Percentiles rank a stretch among this genome's conserved stretches.
phyloP scores from a whole-genome alignment of 768 basidiomycete genomes.

The Pisolithus marmoratus region DNA sequence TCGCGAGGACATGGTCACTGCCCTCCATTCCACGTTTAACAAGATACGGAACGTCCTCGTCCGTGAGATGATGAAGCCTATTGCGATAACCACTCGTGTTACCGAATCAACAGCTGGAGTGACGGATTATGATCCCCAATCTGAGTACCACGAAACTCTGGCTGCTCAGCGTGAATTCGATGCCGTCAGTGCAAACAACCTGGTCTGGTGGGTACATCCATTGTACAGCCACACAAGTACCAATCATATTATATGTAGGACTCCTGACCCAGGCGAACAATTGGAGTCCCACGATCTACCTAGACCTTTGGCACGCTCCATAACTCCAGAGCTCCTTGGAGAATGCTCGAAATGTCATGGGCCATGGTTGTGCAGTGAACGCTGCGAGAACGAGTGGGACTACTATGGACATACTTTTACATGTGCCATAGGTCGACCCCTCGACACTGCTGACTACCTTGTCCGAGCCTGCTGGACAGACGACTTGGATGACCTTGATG shows the following conservation, averaged over 20 bases:
- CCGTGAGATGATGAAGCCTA: neutral
- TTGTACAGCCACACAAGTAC: neutral
- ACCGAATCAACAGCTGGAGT: constrained; percentile 1
- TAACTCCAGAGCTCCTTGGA: neutral
- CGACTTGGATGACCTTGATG: constrained; percentile 18
- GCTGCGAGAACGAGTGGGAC: neutral
- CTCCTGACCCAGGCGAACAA: neutral
- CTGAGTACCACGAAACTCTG: neutral
- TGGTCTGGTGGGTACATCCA: neutral
- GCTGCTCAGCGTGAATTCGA: neutral
- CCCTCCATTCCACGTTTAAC: neutral
- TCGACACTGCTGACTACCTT: neutral
- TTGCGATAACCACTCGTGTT: neutral
- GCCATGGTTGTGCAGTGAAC: neutral
- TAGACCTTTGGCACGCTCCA: neutral
- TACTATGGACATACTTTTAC: neutral
- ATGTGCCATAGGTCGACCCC: neutral
- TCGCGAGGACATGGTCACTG: neutral
- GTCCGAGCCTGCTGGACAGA: neutral
- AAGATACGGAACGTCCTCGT: neutral
- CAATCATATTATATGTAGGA: neutral
- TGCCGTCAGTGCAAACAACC: neutral
- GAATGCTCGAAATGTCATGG: constrained; percentile 1
- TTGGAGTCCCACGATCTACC: neutral
- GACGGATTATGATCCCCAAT: neutral